Base-by-base conservation (phyloP, 2,329 filamentous ascomycete species). In the Neocatenulostroma microsporum region DNA sequence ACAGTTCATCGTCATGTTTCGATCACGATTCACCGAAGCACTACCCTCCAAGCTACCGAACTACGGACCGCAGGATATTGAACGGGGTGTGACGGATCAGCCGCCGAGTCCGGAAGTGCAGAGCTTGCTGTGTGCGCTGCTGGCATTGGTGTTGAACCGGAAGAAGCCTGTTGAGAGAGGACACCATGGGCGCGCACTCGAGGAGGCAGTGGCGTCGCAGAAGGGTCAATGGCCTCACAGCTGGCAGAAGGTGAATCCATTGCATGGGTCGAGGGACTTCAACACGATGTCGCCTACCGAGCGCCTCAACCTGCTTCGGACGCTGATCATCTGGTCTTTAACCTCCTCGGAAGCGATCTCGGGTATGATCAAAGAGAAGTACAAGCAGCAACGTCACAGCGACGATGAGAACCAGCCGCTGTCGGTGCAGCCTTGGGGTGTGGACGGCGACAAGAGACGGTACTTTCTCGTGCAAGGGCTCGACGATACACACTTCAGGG, bases 121-220 rank as follows among this genome's bases (percentile, higher is more conserved):
- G 67, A 76, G 80, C 50, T 78, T 98, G 40, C 71, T 98, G 18
- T 98, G 93, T 69, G 87, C 87, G 45, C 66, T 98, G 48, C 70
- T 98, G 29, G 81, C 84, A 21, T 70, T 98, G 51, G 76, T 95
- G 37, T 72, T 98, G 55, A 98, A 98, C 63, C 81, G 91, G 62
- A 96, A 98, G 71, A 94, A 98, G 61, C 88, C 94, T 66, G 84
- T 96, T 59, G 94, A 98, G 91, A 78, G 84, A 51, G 88, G 86
- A 34, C 91, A 98, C 61, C 94, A 95, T 61, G 81, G 82, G 53
- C 81, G 91, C 55, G 91, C 93, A 18, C 70, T 98, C 32, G 93
- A 98, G 61, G 93, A 98, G 64, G 88, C 89, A 25, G 77, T 98
- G 39, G 76, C 82, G 44, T 76, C 82, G 11, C 83, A 96, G 64